Base-by-base conservation (phyloP, 2,329 filamentous ascomycete genomes). In the Scopulariopsis brevicaulis region DNA sequence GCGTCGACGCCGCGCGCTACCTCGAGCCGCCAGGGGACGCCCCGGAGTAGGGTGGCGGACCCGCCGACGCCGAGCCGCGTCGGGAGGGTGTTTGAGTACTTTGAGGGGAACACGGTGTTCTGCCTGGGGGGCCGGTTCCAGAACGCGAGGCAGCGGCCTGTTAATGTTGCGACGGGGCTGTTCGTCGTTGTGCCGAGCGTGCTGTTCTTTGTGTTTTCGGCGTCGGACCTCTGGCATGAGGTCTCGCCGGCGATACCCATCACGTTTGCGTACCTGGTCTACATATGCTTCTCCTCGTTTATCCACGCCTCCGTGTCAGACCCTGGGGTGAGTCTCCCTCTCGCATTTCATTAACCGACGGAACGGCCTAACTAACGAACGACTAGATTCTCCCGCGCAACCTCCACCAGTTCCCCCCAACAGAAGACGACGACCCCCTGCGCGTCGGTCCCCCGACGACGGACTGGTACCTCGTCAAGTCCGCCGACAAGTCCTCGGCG, bases 381-480 rank as follows among this genome's bases (percentile, higher is more conserved):
- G 18, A 46, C 28, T 46, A 95, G 90, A 96, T 97, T 61, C 77
- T 96, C 40, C 94, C 94, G 20, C 87, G 94, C 63, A 96, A 97
- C 69, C 75, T 96, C 43, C 93, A 99, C 67, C 86, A 84, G 51
- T 91, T 96, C 68, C 91, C 92, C n/a, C 84, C 87, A 1, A 71
- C 81, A 28, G 83, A 86, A 54, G 80, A 87, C 63, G 87, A 92
- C 43, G 92, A 97, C 67, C 90, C 91, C 6, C 76, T 96, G 46
- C 81, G 84, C 40, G 73, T 95, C 51, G 90, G 89, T 1, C 93
- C 92, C 20, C 84, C 91, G 1, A 94, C 88, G 7, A 97, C 90
- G 56, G 91, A 96, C 70, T 99, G 94, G 94, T 88, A 89, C 8
- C 83, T 96, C 75, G 89, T 97, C 64, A 89, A 92, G 66, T 89